phyloP scores from a whole-genome alignment of 257 asterid species.

The Solanum tarijense region DNA sequence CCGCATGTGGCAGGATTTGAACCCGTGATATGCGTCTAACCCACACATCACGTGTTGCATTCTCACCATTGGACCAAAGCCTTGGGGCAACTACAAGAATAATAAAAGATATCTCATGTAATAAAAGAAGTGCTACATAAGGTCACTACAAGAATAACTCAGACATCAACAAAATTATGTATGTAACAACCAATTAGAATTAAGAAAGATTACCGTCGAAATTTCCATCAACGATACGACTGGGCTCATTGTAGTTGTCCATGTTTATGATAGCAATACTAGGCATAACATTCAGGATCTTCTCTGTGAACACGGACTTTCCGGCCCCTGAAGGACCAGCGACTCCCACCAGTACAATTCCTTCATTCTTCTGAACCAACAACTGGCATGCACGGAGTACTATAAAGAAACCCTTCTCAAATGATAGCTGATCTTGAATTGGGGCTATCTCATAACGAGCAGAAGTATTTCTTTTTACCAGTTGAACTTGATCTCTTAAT shows the following conservation, averaged over 20 bases:
- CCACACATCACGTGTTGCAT: not conserved
- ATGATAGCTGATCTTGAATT: slow-evolving; percentile 68
- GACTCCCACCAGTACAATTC: slow-evolving; percentile 72
- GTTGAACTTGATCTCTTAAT: slow-evolving; percentile 80
- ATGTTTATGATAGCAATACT: slow-evolving; percentile 76
- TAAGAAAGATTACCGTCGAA: slow-evolving; percentile 54
- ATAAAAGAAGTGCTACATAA: not conserved
- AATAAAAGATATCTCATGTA: not conserved
- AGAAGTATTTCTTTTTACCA: slow-evolving; percentile 62
- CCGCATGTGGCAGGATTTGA: not conserved
- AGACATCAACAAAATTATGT: not conserved
- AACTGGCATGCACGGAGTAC: slow-evolving; percentile 87
- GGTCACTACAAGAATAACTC: not conserved
- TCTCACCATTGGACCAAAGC: not conserved
- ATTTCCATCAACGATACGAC: slow-evolving; percentile 88
- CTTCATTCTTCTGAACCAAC: slow-evolving; percentile 84
- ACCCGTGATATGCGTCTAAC: not conserved
- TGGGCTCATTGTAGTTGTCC: slow-evolving; percentile 88
- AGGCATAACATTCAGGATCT: slow-evolving; percentile 78
- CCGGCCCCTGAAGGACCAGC: slow-evolving; percentile 99
- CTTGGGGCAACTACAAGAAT: not conserved
- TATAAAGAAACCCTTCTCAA: slow-evolving; percentile 89
- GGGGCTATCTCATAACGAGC: slow-evolving; percentile 78
- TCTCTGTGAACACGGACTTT: slow-evolving; percentile 83
- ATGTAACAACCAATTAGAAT: not conserved